Evolutionary conservation across 768 basidiomycete species (phyloP), one percentile per base, ranked within the genome.

Genomic region (Mycena maculata): DNA sequence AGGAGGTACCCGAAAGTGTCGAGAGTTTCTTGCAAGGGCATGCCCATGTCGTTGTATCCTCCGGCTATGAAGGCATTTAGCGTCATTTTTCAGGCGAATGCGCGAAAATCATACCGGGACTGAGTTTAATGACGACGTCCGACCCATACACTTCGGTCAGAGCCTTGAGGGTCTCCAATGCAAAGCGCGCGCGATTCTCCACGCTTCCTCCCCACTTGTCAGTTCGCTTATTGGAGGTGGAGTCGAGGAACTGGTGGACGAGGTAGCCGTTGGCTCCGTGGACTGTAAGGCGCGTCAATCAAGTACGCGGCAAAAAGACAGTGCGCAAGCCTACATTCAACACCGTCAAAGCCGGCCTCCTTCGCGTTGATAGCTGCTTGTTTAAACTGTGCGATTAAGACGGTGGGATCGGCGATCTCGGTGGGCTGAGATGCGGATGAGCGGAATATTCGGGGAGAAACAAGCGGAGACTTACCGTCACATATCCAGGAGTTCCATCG

Each of bases 151-250:
- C 78, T 12, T 76, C 72, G 38, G 71, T 59, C 25, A 77, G 42
- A 16, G 72, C 76, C 49, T 77, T 74, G 47, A 77, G 54, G 38
- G 72, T 75, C 69, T 81, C 80, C n/a, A 80, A 71, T 1, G 73
- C 66, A 71, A 84, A 83, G 11, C 81, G 72, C 3, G 74, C 66
- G 31, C 84, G 77, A 73, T 83, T 83, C 69, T 82, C 79, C 36
- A 79, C 50, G 13, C 76, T 76, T 4, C 83, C 83, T 18, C 84
- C 83, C 76, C 80, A 85, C 54, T 59, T 59, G 58, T 66, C 82
- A 15, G 77, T 81, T 36, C 81, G 78, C 44, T 78, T 67, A 74
- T 83, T 82, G 48, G 74, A 63, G 3, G 64, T 68, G 58, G 59
- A 54, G 67, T 79, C 76, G 50, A 80, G 68, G 72, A 82, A 81